Conservation (phyloP, 1,139 yeast species). For the Candida neerlandica region DNA sequence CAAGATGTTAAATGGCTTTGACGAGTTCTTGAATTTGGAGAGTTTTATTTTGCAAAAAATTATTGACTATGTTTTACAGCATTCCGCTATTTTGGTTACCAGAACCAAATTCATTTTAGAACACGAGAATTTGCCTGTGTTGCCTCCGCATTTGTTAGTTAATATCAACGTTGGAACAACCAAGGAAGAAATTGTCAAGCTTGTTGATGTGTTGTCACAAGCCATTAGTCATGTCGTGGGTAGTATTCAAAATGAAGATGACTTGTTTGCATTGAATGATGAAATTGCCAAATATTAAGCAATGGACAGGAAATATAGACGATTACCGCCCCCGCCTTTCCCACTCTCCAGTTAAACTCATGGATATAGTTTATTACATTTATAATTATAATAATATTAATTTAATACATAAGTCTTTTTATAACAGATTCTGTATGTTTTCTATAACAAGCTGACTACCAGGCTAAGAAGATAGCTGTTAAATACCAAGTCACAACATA, state of each 20-base stretch:
- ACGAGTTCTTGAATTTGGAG: conserved; percentile 57
- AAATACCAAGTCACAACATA: not conserved
- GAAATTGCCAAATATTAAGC: conserved; percentile 20
- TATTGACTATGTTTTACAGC: conserved; percentile 52
- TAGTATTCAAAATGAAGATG: conserved; percentile 19
- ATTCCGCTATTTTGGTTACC: conserved; percentile 62
- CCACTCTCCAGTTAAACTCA: not conserved
- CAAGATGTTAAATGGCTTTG: conserved; percentile 35
- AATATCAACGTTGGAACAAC: conserved; percentile 59
- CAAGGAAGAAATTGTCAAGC: conserved; percentile 49
- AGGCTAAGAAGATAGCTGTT: too few species aligned
- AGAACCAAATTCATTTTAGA: conserved; percentile 70
- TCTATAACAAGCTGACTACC: too few species aligned
- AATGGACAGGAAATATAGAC: not conserved
- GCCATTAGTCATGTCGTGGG: conserved; percentile 23
- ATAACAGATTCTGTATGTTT: not conserved
- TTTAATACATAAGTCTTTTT: not conserved
- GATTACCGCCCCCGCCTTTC: not conserved
- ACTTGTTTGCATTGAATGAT: conserved; percentile 22
- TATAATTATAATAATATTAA: conserved; percentile 3
- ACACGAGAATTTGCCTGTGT: conserved; percentile 76
- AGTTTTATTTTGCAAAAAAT: conserved; percentile 64
- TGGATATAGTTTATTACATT: not conserved
- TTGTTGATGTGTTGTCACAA: conserved; percentile 20
- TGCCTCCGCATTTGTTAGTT: conserved; percentile 67